Percentiles rank a stretch among this genome's conserved stretches.
These are phyloP conservation scores for Apiospora sp. DNA, from an alignment of 2,329 filamentous ascomycete genomes.

Conservation along the genomic window DNA sequence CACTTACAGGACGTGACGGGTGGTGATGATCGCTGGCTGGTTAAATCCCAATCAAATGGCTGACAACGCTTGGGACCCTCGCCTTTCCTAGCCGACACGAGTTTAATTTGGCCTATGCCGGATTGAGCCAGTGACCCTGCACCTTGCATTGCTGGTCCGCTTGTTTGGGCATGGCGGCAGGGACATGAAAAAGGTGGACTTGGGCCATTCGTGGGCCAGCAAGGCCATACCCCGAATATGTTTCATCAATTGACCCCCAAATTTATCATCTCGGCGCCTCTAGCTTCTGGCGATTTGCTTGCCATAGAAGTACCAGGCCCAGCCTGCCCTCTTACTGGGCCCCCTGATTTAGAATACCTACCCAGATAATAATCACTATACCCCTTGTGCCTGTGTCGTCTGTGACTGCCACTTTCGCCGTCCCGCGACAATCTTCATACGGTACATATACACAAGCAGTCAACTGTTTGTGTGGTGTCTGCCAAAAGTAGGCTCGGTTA, in stretches of 20 bases:
- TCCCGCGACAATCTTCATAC: constrained; percentile 7
- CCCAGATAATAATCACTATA: constrained; percentile 17
- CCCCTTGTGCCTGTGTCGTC: constrained; percentile 17
- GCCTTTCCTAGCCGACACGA: constrained; percentile 41
- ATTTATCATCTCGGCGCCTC: constrained; percentile 21
- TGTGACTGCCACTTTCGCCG: constrained; percentile 15
- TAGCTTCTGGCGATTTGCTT: constrained; percentile 3
- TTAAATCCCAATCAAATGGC: constrained; percentile 27
- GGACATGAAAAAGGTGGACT: constrained; percentile 15
- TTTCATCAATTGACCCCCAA: constrained; percentile 22
- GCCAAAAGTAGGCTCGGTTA: neutral
- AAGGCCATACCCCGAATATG: constrained; percentile 19
- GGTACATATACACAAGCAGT: neutral
- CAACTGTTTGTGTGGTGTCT: constrained; percentile 3
- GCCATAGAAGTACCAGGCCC: neutral
- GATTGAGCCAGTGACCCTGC: constrained; percentile 32
- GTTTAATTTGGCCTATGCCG: constrained; percentile 46
- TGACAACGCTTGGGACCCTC: constrained; percentile 28
- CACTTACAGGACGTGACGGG: neutral
- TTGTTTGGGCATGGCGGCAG: constrained; percentile 21
- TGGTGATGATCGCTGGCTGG: constrained; percentile 9
- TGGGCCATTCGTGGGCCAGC: neutral
- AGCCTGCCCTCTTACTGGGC: neutral
- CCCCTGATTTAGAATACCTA: constrained; percentile 8
- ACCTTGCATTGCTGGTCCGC: constrained; percentile 24